Conservation (phyloP, 2,329 filamentous ascomycete species). For the Penicillium glabrum region DNA sequence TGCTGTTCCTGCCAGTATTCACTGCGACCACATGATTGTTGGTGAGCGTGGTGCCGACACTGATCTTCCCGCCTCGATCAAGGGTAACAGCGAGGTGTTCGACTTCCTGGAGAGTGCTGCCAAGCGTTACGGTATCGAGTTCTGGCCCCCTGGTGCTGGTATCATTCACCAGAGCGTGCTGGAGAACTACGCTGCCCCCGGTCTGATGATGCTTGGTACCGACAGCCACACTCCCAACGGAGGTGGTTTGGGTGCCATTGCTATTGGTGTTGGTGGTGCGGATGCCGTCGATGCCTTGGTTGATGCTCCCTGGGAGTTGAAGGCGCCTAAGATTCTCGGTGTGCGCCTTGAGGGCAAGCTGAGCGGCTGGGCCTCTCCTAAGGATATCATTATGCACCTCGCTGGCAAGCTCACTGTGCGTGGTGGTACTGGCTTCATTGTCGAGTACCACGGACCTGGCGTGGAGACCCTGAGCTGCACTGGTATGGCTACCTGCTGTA, state of each 20-base stretch:
- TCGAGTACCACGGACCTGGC: slow-evolving; percentile 63
- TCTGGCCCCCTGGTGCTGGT: slow-evolving; percentile 90
- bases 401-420: slow-evolving; percentile 97
- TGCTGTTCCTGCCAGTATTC: slow-evolving; percentile 93
- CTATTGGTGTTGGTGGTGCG: slow-evolving; percentile 96
- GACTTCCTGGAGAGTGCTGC: slow-evolving; percentile 93
- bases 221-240: slow-evolving; percentile 98
- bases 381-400: slow-evolving; percentile 97
- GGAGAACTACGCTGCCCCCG: slow-evolving; percentile 96
- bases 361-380: slow-evolving; percentile 88
- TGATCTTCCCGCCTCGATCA: slow-evolving; percentile 81
- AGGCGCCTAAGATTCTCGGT: slow-evolving; percentile 96
- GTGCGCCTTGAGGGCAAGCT: slow-evolving; percentile 89
- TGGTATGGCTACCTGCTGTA: slow-evolving; percentile 80
- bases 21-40: slow-evolving; percentile 99
- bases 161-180: slow-evolving; percentile 98
- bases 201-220: slow-evolving; percentile 97
- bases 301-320: slow-evolving; percentile 94
- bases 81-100: slow-evolving; percentile 94
- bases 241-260: slow-evolving; percentile 91
- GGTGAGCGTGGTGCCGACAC: slow-evolving; percentile 85
- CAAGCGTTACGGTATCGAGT: slow-evolving; percentile 90
- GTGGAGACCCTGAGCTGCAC: slow-evolving; percentile 73
- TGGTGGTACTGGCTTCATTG: slow-evolving; percentile 89
- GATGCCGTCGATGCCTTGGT: slow-evolving; percentile 99